phyloP scores from a whole-genome alignment of 768 basidiomycete species.

The Podaxis pistillaris region DNA sequence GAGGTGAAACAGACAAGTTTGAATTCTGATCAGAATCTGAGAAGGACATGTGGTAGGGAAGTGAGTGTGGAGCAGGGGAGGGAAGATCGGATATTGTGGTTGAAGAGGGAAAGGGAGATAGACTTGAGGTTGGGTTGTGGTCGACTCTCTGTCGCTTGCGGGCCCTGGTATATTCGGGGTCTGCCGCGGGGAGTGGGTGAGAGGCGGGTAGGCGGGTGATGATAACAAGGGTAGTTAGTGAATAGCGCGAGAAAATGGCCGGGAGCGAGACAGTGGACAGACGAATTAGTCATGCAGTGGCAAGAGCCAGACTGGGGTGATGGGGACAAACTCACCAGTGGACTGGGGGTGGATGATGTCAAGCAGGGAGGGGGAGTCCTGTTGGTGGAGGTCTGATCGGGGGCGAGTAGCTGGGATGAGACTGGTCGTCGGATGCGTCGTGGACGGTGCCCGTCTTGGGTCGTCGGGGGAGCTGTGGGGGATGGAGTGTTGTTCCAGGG shows the following conservation, averaged over 20 bases:
- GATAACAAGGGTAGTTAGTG: neutral
- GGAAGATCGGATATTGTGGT: constrained; percentile 29
- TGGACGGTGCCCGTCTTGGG: constrained; percentile 10
- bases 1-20: constrained; percentile 42
- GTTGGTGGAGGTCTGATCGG: constrained; percentile 60
- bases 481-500: constrained; percentile 36
- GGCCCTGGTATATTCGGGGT: constrained; percentile 53
- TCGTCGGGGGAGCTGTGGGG: constrained; percentile 15
- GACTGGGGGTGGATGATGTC: too few species aligned
- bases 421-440: constrained; percentile 30
- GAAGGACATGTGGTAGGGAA: constrained; percentile 43
- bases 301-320: too few species aligned
- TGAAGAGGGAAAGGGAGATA: constrained; percentile 15
- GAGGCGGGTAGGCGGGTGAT: constrained; percentile 13
- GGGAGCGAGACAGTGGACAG: neutral
- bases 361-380: neutral
- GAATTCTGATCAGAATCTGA: constrained; percentile 50
- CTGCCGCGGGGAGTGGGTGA: constrained; percentile 29
- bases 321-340: too few species aligned
- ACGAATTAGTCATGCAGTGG: neutral
- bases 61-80: constrained; percentile 24
- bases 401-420: constrained; percentile 67
- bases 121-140: constrained; percentile 18
- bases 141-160: constrained; percentile 72
- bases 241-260: neutral